These are phyloP conservation scores for Uncinocarpus reesii DNA, from an alignment of 2,329 filamentous ascomycete species.

Conservation along the genomic window DNA sequence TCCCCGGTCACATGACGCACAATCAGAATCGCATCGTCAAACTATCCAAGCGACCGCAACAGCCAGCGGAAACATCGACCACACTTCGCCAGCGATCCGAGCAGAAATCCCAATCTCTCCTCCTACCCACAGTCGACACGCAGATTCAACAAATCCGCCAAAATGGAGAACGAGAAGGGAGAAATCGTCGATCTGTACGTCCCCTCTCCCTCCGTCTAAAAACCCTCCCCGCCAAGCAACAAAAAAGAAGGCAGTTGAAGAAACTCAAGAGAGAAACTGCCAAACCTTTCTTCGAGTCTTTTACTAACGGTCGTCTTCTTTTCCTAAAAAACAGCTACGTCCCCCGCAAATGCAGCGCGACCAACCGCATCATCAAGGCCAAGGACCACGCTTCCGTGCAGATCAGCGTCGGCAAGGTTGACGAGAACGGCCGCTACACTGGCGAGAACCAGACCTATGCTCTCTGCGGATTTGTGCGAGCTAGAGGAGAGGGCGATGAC, in stretches of 20 bases:
- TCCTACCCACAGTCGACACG: constrained; percentile 20
- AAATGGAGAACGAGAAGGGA: constrained; percentile 99
- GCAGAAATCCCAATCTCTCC: constrained; percentile 7
- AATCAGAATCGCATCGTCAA: constrained; percentile 14
- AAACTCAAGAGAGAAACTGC: not conserved
- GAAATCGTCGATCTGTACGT: constrained; percentile 98
- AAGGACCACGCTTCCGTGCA: constrained; percentile 99
- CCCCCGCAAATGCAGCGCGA: constrained; percentile 96
- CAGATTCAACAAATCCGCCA: constrained; percentile 38
- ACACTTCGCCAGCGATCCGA: constrained; percentile 6
- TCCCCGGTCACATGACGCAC: constrained; percentile 19
- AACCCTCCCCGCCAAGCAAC: constrained; percentile 5
- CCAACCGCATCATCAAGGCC: constrained; percentile 99
- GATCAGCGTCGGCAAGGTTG: constrained; percentile 93
- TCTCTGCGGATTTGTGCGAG: constrained; percentile 92
- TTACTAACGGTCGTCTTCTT: not conserved
- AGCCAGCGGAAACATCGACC: constrained; percentile 6
- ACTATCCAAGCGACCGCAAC: constrained; percentile 13
- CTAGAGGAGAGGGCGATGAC: constrained; percentile 97
- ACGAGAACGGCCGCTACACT: constrained; percentile 94
- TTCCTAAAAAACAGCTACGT: constrained; percentile 58
- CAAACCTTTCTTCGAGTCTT: too few species aligned
- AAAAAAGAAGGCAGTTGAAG: constrained; percentile 3
- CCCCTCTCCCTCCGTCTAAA: not conserved
- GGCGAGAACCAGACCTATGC: constrained; percentile 97